Evolutionary conservation across 305 asterid genomes (phyloP).

Genomic region (Fraxinus angustifolia): DNA sequence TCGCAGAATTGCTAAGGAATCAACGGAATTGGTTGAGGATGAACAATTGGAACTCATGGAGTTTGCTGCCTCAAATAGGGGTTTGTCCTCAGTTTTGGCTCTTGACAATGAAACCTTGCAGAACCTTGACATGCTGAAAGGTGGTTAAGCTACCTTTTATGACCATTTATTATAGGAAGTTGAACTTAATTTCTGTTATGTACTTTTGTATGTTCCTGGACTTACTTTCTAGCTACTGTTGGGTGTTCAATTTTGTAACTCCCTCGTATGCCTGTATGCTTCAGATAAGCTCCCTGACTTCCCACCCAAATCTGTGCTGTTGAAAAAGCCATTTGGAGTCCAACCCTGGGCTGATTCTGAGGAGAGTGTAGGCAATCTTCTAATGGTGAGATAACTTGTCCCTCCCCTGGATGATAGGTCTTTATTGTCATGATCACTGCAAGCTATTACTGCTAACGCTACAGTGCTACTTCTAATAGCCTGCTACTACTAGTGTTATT

Average conservation of each 20-base stretch:
- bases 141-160: slow-evolving; percentile 27
- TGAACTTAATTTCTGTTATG: neutral
- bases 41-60: slow-evolving; percentile 89
- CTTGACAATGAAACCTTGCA: slow-evolving; percentile 65
- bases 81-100: slow-evolving; percentile 60
- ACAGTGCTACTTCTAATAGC: slow-evolving; percentile 4
- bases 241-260: slow-evolving; percentile 21
- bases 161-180: neutral
- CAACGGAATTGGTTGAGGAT: slow-evolving; percentile 74
- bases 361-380: slow-evolving; percentile 64
- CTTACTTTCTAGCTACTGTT: slow-evolving; percentile 18
- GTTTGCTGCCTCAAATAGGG: slow-evolving; percentile 60
- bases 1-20: slow-evolving; percentile 82
- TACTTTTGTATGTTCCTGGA: slow-evolving; percentile 18
- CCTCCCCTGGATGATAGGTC: slow-evolving; percentile 12
- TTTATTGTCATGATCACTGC: neutral
- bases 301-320: slow-evolving; percentile 56
- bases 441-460: neutral
- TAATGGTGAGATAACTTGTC: slow-evolving; percentile 62
- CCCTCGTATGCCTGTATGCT: slow-evolving; percentile 27
- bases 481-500: neutral
- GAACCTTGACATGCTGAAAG: slow-evolving; percentile 56
- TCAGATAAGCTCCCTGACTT: slow-evolving; percentile 69
- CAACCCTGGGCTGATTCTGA: slow-evolving; percentile 87
- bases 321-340: slow-evolving; percentile 63